Base-by-base conservation (phyloP, 805 yeast species). In the Candida maesae region DNA sequence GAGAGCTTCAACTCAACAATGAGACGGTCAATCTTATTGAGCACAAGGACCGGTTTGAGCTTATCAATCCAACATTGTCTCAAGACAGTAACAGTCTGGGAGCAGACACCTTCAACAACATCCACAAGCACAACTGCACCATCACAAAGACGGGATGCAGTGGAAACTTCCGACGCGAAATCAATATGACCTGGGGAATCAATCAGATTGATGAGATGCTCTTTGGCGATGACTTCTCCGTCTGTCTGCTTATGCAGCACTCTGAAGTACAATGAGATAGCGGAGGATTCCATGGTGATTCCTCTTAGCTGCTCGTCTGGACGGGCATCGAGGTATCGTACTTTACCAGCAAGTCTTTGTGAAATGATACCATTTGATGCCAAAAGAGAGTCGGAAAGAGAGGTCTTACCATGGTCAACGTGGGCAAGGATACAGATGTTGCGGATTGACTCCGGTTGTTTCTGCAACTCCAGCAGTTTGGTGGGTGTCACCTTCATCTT, bases 101-200 rank as follows among this genome's bases (percentile, higher is more conserved):
- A 90, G 56, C 97, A 90, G 0, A 93, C 98, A 19, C 99, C 99
- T 65, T 93, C 99, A 2, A 93, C 96, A 3, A 87, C 97, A 62
- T 93, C 99, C 2, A 93, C 96, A 13, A 93, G 67, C 0, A 93
- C 95, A 3, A 93, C 84, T 0, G 98, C 96, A 33, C 98, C 98
- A 59, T 93, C 99, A 67, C 98, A 93, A 33, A 93, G 68, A 55
- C 99, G 73, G 2, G 98, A 89, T 1, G 98, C 95, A 0, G 96
- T 86, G 20, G 96, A 86, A 0, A 93, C 99, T 59, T 93, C 99
- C 11, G 95, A 84, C 1, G 95, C 84, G 61, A 93, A 93, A 64
- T 93, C 99, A 45, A 93, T 88, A 56, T 93, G 99, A n/a, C 99
- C 99, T 0, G 99, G 99, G 0, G 98, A 91, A 63, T 93, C 99